phyloP scores from a whole-genome alignment of 2,329 filamentous ascomycete species.

The Penicillium olsonii region DNA sequence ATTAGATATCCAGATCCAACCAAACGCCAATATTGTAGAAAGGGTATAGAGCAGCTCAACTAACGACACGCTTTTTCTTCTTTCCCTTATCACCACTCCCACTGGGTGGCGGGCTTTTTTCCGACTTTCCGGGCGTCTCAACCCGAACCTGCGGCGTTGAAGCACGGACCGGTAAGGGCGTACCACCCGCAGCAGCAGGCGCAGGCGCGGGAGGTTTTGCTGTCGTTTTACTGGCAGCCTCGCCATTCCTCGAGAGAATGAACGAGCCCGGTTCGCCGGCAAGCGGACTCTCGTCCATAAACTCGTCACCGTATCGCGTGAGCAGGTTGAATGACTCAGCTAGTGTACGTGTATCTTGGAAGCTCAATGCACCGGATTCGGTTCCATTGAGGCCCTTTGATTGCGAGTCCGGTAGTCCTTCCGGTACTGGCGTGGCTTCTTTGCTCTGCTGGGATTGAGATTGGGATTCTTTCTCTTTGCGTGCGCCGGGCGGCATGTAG shows the following conservation, averaged over 20 bases:
- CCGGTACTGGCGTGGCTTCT: conserved; percentile 50
- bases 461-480: conserved; percentile 33
- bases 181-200: conserved; percentile 3
- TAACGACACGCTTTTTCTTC: conserved; percentile 38
- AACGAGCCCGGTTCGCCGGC: conserved; percentile 65
- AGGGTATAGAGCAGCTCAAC: conserved; percentile 29
- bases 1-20: neutral
- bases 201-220: conserved; percentile 9
- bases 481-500: conserved; percentile 55
- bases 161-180: conserved; percentile 18
- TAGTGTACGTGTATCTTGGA: conserved; percentile 44
- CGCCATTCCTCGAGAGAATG: conserved; percentile 50
- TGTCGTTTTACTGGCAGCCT: conserved; percentile 20
- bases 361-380: conserved; percentile 25
- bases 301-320: conserved; percentile 59
- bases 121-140: conserved; percentile 34
- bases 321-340: conserved; percentile 54
- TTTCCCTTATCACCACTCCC: conserved; percentile 38
- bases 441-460: conserved; percentile 48
- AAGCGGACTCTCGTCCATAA: conserved; percentile 65
- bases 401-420: conserved; percentile 28
- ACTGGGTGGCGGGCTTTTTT: conserved; percentile 36
- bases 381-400: conserved; percentile 18
- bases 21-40: conserved; percentile 4
- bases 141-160: conserved; percentile 37